Conservation (phyloP, 2,329 filamentous ascomycete species). For the Fusarium palustre region DNA sequence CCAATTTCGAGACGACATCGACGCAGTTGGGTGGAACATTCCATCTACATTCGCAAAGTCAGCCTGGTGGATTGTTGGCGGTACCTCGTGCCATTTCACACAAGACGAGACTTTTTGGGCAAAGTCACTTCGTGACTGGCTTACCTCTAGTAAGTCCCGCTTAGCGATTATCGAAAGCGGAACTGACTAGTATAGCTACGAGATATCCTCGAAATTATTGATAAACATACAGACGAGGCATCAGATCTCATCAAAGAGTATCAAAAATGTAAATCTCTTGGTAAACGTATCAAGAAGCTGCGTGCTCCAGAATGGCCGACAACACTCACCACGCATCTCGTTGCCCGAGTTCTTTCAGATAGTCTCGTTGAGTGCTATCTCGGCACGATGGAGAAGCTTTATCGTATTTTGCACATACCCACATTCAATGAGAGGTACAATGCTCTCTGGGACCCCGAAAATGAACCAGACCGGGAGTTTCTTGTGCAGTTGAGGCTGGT, state of each 20-base stretch:
- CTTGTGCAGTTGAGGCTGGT: slow-evolving; percentile 69
- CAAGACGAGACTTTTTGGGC: slow-evolving; percentile 68
- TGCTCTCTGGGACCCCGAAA: slow-evolving; percentile 57
- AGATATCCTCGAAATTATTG: slow-evolving; percentile 59
- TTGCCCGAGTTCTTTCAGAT: slow-evolving; percentile 59
- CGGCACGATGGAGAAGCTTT: slow-evolving; percentile 59
- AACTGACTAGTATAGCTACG: slow-evolving; percentile 50
- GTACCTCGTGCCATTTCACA: slow-evolving; percentile 61
- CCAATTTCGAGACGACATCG: slow-evolving; percentile 46
- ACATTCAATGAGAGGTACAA: slow-evolving; percentile 63
- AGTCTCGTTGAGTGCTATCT: slow-evolving; percentile 63
- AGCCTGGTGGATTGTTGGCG: slow-evolving; percentile 45
- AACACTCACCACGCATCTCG: slow-evolving; percentile 57
- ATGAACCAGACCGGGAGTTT: slow-evolving; percentile 56
- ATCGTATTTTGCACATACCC: slow-evolving; percentile 64
- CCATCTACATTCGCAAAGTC: slow-evolving; percentile 55
- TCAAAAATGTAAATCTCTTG: slow-evolving; percentile 65
- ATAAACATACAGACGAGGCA: slow-evolving; percentile 54
- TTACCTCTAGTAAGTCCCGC: slow-evolving; percentile 56
- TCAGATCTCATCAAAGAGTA: slow-evolving; percentile 54
- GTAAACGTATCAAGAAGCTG: slow-evolving; percentile 62
- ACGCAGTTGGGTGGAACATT: slow-evolving; percentile 58
- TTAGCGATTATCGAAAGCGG: rapidly evolving
- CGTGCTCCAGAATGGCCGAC: slow-evolving; percentile 62
- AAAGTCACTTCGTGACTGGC: slow-evolving; percentile 68